Evolutionary conservation across 345 rosid species (phyloP).

Genomic region (Acer yangbiense): DNA sequence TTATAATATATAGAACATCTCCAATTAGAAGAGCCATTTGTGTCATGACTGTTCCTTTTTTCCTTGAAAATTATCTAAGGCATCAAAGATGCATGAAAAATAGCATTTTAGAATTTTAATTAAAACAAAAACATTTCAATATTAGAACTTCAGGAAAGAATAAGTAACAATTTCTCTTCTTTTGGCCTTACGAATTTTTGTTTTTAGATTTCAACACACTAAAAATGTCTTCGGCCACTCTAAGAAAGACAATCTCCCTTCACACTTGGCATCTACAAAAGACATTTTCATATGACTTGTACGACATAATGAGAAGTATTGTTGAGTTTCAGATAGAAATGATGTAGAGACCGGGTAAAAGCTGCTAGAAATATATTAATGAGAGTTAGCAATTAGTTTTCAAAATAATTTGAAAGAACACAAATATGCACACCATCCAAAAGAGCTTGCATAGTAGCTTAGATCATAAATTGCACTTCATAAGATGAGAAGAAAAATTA

Average conservation of each 20-base stretch:
- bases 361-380: neutral
- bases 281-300: neutral
- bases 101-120: neutral
- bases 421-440: neutral
- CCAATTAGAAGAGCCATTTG: neutral
- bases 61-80: neutral
- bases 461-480: neutral
- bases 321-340: neutral
- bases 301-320: neutral
- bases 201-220: neutral
- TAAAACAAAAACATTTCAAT: neutral
- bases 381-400: neutral
- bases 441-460: neutral
- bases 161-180: neutral
- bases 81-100: neutral
- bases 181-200: neutral
- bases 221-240: neutral
- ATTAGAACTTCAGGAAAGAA: neutral
- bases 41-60: neutral
- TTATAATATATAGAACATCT: neutral
- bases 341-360: neutral
- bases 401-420: conserved; percentile 2
- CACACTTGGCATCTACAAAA: neutral
- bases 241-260: neutral
- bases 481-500: neutral